Evolutionary conservation across 2,329 filamentous ascomycete genomes (phyloP).

Genomic region (Ustilaginoidea virens): DNA sequence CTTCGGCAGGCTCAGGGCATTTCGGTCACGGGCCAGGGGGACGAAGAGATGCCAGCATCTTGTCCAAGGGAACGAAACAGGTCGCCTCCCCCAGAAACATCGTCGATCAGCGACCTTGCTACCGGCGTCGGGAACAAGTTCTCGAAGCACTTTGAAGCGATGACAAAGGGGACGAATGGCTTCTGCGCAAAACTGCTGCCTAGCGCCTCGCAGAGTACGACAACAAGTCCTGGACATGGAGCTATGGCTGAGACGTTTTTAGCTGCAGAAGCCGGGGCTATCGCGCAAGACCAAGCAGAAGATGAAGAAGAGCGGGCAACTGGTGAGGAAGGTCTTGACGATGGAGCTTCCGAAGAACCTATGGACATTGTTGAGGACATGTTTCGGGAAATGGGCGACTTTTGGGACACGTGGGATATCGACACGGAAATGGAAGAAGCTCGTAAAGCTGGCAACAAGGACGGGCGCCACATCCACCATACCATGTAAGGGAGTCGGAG

Average conservation of each 20-base stretch:
- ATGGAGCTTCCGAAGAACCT: slow-evolving; percentile 14
- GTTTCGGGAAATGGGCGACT: slow-evolving; percentile 20
- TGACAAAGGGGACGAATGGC: slow-evolving; percentile 20
- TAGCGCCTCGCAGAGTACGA: slow-evolving; percentile 22
- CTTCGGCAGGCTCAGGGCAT: not conserved
- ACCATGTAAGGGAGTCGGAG: too few relatives aligned
- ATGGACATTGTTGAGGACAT: slow-evolving; percentile 21
- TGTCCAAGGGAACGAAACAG: slow-evolving; percentile 10
- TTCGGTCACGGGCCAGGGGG: too few relatives aligned
- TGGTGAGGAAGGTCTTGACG: not conserved
- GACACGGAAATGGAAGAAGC: slow-evolving; percentile 19
- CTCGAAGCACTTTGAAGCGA: slow-evolving; percentile 29
- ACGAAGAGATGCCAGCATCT: too few relatives aligned
- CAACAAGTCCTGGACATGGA: slow-evolving; percentile 10
- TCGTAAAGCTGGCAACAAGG: slow-evolving; percentile 8
- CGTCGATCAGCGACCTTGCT: slow-evolving; percentile 16
- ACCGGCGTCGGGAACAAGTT: slow-evolving; percentile 25
- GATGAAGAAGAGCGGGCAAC: not conserved
- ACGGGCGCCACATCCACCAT: too few relatives aligned
- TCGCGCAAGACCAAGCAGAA: not conserved
- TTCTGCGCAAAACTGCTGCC: slow-evolving; percentile 22
- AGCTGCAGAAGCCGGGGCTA: slow-evolving; percentile 8
- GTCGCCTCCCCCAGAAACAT: slow-evolving; percentile 28
- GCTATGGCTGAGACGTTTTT: slow-evolving; percentile 13
- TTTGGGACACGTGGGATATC: slow-evolving; percentile 19